These are phyloP conservation scores for Phaeoacremonium minimum DNA, from an alignment of 2,329 filamentous ascomycete genomes.

Conservation along the genomic window DNA sequence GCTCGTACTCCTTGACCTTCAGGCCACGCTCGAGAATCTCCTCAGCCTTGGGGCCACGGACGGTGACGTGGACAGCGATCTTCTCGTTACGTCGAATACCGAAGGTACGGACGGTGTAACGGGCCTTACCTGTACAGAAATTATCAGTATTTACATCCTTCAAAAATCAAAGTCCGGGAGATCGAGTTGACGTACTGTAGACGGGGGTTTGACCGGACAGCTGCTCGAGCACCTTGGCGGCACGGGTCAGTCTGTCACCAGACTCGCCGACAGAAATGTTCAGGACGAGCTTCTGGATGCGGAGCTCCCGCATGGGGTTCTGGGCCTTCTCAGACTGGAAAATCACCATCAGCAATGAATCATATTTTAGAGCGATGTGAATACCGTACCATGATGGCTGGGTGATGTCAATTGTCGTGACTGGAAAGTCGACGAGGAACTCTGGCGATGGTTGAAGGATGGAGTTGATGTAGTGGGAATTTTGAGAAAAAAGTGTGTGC, in stretches of 20 bases:
- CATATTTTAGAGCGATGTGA: not conserved
- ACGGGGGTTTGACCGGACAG: conserved; percentile 98
- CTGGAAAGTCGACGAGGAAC: conserved; percentile 7
- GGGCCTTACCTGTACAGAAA: conserved; percentile 76
- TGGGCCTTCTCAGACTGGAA: conserved; percentile 74
- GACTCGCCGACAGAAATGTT: conserved; percentile 99
- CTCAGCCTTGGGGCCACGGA: conserved; percentile 95
- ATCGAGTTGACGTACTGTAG: conserved; percentile 71
- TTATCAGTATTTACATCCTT: not conserved
- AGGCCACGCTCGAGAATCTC: conserved; percentile 99
- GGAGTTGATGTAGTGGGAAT: conserved; percentile 11
- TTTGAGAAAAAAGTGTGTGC: conserved; percentile 8
- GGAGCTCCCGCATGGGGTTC: conserved; percentile 99
- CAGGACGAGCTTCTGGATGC: conserved; percentile 98
- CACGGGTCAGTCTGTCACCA: conserved; percentile 99
- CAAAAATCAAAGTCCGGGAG: not conserved
- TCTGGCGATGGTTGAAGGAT: conserved; percentile 3
- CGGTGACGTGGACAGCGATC: conserved; percentile 98
- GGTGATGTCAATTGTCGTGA: conserved; percentile 5
- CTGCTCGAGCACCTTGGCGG: conserved; percentile 99
- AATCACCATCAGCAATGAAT: conserved; percentile 17
- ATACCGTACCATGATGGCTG: conserved; percentile 31
- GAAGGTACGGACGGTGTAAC: conserved; percentile 99
- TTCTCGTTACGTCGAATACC: conserved; percentile 99
- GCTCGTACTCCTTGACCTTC: conserved; percentile 99